Evolutionary conservation across 306 rosid species (phyloP).

Genomic region (Hippophae gyantsensis): DNA sequence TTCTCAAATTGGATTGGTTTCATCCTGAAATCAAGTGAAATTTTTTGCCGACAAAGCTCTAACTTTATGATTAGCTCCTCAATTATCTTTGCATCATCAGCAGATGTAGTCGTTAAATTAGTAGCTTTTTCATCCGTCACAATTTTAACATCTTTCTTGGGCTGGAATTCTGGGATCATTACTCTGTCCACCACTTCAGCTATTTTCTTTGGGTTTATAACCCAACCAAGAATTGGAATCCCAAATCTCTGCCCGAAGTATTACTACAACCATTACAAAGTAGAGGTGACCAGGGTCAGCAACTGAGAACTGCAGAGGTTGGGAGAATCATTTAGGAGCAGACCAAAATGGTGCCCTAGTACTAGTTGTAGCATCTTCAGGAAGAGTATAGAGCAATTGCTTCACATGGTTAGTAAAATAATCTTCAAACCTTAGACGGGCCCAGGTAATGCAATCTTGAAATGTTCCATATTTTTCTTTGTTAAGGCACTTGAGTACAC

Average conservation of each 20-base stretch:
- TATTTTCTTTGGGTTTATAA: too few species aligned
- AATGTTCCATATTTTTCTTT: too few species aligned
- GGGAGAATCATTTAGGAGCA: conserved; percentile 89
- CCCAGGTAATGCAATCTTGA: conserved; percentile 41
- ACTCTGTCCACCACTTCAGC: too few species aligned
- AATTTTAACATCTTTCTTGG: too few species aligned
- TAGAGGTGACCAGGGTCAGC: conserved; percentile 67
- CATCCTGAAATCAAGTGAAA: too few species aligned
- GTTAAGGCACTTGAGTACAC: not conserved
- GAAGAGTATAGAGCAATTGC: conserved; percentile 83
- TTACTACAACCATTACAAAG: conserved; percentile 65
- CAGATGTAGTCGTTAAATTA: too few species aligned
- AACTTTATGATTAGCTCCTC: too few species aligned
- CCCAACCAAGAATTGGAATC: conserved; percentile 28
- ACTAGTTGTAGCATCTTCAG: conserved; percentile 91
- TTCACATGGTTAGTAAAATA: conserved; percentile 76
- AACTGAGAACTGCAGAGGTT: conserved; percentile 63
- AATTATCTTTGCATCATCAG: too few species aligned
- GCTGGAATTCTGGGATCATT: too few species aligned
- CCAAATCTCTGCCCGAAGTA: conserved; percentile 87
- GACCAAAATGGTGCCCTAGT: conserved; percentile 27
- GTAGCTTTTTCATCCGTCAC: too few species aligned
- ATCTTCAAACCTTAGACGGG: conserved; percentile 78
- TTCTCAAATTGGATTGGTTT: too few species aligned
- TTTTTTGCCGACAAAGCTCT: too few species aligned